phyloP scores from a whole-genome alignment of 768 basidiomycete genomes.

The Austroboletus eburneus region DNA sequence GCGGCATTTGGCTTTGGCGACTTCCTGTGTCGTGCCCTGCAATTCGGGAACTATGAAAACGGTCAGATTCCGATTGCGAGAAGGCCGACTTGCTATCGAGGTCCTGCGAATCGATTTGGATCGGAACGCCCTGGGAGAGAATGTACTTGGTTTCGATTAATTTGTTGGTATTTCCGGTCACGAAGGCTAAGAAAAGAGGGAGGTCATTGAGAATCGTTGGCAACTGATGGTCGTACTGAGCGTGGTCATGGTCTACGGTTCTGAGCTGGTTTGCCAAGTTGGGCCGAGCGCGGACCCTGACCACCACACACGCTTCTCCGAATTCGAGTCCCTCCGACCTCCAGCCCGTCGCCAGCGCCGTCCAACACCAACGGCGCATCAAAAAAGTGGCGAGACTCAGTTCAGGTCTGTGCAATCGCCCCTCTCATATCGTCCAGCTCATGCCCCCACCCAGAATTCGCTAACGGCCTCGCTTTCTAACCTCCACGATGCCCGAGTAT shows the following conservation, averaged over 20 bases:
- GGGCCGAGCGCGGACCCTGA: too few species aligned
- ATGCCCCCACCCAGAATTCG: not conserved
- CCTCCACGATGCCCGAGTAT: slow-evolving; percentile 62
- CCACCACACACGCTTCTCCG: too few species aligned
- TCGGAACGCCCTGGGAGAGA: slow-evolving; percentile 57
- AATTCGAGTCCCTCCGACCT: too few species aligned
- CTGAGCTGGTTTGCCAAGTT: too few species aligned
- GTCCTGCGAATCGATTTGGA: slow-evolving; percentile 72
- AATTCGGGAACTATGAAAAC: slow-evolving; percentile 75
- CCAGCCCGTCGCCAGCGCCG: too few species aligned
- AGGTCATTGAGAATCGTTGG: not conserved
- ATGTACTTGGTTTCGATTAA: slow-evolving; percentile 85
- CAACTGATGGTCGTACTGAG: slow-evolving; percentile 22
- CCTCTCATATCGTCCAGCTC: not conserved
- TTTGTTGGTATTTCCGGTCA: slow-evolving; percentile 94
- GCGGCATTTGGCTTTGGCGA: slow-evolving; percentile 83
- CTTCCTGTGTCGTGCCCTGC: slow-evolving; percentile 89
- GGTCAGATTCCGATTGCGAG: not conserved
- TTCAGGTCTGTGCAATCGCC: too few species aligned
- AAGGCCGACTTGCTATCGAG: slow-evolving; percentile 64
- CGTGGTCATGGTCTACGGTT: slow-evolving; percentile 18
- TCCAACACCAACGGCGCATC: too few species aligned
- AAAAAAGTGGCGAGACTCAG: too few species aligned
- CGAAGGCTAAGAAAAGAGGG: slow-evolving; percentile 63
- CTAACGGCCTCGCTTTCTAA: not conserved